Conservation (phyloP, 108 stramenopile species). For the Fragilaria crotonensis region DNA sequence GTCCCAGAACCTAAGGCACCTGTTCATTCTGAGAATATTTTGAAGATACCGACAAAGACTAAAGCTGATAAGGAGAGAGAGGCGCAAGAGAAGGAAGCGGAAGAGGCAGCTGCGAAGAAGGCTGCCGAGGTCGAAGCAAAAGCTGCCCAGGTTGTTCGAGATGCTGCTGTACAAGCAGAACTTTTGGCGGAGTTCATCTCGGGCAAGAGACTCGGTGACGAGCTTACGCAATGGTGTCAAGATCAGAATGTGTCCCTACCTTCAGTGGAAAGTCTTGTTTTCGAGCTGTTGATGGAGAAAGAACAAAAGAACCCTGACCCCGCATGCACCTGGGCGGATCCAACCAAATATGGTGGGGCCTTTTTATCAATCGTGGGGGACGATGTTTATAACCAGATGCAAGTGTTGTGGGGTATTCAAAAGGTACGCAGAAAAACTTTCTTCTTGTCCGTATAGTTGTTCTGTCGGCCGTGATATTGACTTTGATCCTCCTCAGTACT, state of each 20-base stretch:
- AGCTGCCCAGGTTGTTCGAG: conserved; percentile 23
- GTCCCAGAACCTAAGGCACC: conserved; percentile 40
- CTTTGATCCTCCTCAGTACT: conserved; percentile 29
- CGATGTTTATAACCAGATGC: conserved; percentile 59
- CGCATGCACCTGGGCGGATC: conserved; percentile 69
- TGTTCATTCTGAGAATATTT: conserved; percentile 26
- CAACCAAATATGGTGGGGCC: conserved; percentile 56
- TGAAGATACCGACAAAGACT: conserved; percentile 38
- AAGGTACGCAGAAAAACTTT: conserved; percentile 13
- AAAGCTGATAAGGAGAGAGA: conserved; percentile 36
- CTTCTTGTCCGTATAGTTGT: not conserved
- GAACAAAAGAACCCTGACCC: conserved; percentile 61
- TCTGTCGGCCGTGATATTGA: not conserved
- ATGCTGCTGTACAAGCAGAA: conserved; percentile 20
- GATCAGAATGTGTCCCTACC: conserved; percentile 39
- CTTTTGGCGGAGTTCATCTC: conserved; percentile 53
- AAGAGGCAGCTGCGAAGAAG: conserved; percentile 20
- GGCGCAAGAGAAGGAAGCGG: conserved; percentile 26
- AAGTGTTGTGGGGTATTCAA: conserved; percentile 75
- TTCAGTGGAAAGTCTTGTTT: conserved; percentile 57
- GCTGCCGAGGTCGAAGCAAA: conserved; percentile 29
- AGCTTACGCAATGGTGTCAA: conserved; percentile 57
- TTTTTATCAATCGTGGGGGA: conserved; percentile 64
- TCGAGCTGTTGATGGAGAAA: conserved; percentile 48
- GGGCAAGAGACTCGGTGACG: conserved; percentile 63